phyloP scores from a whole-genome alignment of 75 land plant species.

The Pinus tabuliformis region DNA sequence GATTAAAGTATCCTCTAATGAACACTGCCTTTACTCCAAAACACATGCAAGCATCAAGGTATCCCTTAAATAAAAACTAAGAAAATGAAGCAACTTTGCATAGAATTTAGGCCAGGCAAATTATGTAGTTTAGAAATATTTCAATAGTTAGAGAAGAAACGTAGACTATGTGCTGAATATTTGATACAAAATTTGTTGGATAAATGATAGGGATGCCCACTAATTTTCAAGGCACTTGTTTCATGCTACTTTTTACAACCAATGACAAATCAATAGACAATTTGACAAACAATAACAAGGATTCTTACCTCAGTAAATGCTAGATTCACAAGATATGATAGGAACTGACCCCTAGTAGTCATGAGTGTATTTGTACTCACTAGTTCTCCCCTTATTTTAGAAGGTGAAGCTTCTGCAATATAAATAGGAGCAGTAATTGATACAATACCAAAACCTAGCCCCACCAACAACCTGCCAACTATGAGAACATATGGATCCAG shows the following conservation, averaged over 20 bases:
- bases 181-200: background rate
- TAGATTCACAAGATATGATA: slow-evolving; percentile 85
- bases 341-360: slow-evolving; percentile 84
- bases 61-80: background rate
- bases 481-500: slow-evolving; percentile 76
- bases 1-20: too few species aligned
- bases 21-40: background rate
- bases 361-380: slow-evolving; percentile 82
- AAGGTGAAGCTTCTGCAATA: slow-evolving; percentile 81
- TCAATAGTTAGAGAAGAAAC: too few species aligned
- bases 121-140: background rate
- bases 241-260: background rate
- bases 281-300: background rate
- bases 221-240: background rate
- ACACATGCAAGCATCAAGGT: background rate
- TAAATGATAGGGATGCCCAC: background rate
- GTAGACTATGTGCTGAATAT: background rate
- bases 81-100: too few species aligned
- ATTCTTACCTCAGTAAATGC: slow-evolving; percentile 77
- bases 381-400: slow-evolving; percentile 72
- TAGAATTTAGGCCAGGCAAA: too few species aligned
- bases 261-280: background rate
- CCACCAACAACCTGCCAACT: slow-evolving; percentile 66
- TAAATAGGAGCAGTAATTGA: slow-evolving; percentile 89
- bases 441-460: slow-evolving; percentile 80